Evolutionary conservation across 164 flowering plant genomes (phyloP), one percentile per base, ranked within the genome.

Genomic region (Vitis riparia): DNA sequence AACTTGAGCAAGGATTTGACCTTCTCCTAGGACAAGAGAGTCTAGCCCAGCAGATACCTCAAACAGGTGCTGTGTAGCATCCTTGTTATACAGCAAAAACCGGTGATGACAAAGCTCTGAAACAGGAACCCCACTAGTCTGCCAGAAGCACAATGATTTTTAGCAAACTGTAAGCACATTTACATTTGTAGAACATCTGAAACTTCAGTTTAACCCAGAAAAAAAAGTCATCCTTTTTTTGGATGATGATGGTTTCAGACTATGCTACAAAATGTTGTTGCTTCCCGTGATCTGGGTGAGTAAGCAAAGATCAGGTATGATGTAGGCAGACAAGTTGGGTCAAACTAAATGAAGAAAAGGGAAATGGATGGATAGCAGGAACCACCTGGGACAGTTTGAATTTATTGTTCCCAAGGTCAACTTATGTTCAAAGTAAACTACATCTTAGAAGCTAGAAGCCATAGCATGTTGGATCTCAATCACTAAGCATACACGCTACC

Each of bases 11-110:
- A 95, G 97, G 66, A 95, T 95, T 76, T 91, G 97, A 52, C 97
- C 98, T 82, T 95, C 99, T 62, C 99, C 99, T 6, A 95, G 80
- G 29, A 93, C 98, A 73, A 95, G 91, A 47, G 97, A 91, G 76
- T 96, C 99, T 5, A 96, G 93, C 51, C 99, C 99, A 15, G 99
- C 94, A 8, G 99, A 89, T 8, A 96, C 99, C 78, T 91, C 95
- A 70, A 96, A 96, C 13, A 96, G 58, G 79, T 96, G 99, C 69
- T 86, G 90, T 3, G 99, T 93, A 5, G 89, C 98, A 76, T 96
- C 97, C 5, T 86, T 82, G 76, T 96, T 92, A 51, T 91, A 84
- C 32, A 96, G 81, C 72, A 96, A 67, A 84, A 93, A 93, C 51
- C 93, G 87, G 76, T 91, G 98, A 80, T 88, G 69, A 68, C 89